A percentile compares a stretch with the other conserved stretches of the same genome.
phyloP scores from a whole-genome alignment of 2,329 filamentous ascomycete genomes.

The Diaporthe helianthi region DNA sequence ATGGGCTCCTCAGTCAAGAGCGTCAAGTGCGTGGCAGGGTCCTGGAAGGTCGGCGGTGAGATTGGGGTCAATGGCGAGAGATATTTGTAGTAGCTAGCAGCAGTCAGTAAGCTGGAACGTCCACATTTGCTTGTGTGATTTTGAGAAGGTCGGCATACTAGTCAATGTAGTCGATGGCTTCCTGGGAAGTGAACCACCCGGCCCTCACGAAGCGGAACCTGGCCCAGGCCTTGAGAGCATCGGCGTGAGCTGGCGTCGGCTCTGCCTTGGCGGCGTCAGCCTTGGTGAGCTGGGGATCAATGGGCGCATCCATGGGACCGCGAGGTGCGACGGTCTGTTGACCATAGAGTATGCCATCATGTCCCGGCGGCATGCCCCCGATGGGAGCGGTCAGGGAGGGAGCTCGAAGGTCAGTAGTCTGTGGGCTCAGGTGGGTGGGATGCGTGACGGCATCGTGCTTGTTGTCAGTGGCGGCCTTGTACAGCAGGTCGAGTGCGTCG shows the following conservation, averaged over 20 bases:
- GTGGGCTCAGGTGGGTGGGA: conserved; percentile 22
- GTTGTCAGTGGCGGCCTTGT: conserved; percentile 79
- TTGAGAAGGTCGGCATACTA: conserved; percentile 65
- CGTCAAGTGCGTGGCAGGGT: conserved; percentile 78
- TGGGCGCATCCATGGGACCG: conserved; percentile 41
- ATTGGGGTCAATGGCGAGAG: conserved; percentile 93
- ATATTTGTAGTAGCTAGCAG: conserved; percentile 81
- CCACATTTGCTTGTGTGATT: not conserved
- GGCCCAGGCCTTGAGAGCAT: conserved; percentile 87
- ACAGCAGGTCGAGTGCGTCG: conserved; percentile 89
- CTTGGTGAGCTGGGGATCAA: conserved; percentile 56
- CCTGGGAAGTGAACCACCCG: conserved; percentile 93
- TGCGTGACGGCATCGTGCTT: conserved; percentile 25
- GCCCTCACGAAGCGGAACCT: conserved; percentile 93
- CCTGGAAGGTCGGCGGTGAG: conserved; percentile 86
- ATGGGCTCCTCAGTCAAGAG: conserved; percentile 92
- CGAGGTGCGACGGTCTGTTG: conserved; percentile 37
- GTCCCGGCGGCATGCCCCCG: conserved; percentile 8
- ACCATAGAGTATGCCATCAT: conserved; percentile 30
- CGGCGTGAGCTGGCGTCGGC: conserved; percentile 59
- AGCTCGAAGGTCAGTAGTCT: conserved; percentile 14
- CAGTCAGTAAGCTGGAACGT: conserved; percentile 12
- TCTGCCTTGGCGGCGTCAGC: conserved; percentile 54
- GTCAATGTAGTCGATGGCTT: conserved; percentile 92
- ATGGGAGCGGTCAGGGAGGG: conserved; percentile 5